These are phyloP conservation scores for Graphiopsis chlorocephala DNA, from an alignment of 2,329 filamentous ascomycete species.

Conservation along the genomic window DNA sequence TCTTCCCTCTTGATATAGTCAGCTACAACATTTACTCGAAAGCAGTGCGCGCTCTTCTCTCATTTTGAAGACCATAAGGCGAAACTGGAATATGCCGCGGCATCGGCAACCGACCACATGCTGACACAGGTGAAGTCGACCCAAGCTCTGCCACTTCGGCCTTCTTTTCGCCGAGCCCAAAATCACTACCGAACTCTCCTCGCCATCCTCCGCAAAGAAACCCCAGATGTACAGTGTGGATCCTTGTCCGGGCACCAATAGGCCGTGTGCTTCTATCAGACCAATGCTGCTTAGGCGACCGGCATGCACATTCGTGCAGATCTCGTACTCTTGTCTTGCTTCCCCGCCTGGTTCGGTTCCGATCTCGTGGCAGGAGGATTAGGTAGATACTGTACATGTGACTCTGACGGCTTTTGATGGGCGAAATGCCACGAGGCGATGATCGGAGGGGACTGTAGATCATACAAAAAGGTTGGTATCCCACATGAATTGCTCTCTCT, in stretches of 20 bases:
- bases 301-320: constrained; percentile 3
- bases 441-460: background rate
- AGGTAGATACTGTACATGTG: background rate
- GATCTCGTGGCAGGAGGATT: constrained; percentile 8
- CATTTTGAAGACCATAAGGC: background rate
- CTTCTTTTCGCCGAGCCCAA: constrained; percentile 16
- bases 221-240: constrained; percentile 1
- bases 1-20: background rate
- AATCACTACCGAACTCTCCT: constrained; percentile 3
- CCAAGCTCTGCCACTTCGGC: constrained; percentile 12
- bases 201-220: background rate
- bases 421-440: constrained; percentile 2
- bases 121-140: background rate
- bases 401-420: constrained; percentile 1
- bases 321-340: constrained; percentile 12
- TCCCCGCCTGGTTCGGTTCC: constrained; percentile 4
- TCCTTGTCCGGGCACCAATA: constrained; percentile 15
- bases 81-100: background rate
- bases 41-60: background rate
- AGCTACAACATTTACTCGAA: background rate
- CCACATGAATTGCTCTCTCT: background rate
- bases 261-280: background rate
- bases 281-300: constrained; percentile 3
- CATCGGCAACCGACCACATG: background rate
- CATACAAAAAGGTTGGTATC: background rate